Conservation (phyloP, 1,139 yeast genomes). For the Blastobotrys elegans region DNA sequence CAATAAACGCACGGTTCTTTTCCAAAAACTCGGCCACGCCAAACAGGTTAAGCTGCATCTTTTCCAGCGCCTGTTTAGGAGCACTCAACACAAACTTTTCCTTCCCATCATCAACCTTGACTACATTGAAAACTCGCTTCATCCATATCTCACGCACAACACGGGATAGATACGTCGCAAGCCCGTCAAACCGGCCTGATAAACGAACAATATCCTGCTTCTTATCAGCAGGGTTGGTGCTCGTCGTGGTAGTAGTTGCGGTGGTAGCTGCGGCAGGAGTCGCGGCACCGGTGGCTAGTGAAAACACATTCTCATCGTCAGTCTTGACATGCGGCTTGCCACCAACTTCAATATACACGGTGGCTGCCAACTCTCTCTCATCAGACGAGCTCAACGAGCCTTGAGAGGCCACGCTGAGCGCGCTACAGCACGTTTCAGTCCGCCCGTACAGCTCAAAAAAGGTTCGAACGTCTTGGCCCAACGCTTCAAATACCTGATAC, state of each 20-base stretch:
- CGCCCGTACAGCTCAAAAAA: conserved; percentile 55
- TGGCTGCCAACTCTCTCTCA: conserved; percentile 47
- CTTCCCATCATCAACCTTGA: conserved; percentile 10
- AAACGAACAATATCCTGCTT: conserved; percentile 55
- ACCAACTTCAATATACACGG: conserved; percentile 45
- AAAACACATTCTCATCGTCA: conserved; percentile 30
- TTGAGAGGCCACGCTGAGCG: conserved; percentile 76
- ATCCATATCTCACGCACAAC: conserved; percentile 77
- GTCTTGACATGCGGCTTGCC: conserved; percentile 41
- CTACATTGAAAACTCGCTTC: conserved; percentile 54
- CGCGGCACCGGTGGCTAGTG: not conserved
- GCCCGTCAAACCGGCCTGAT: conserved; percentile 89
- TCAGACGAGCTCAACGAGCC: conserved; percentile 24
- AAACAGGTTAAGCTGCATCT: conserved; percentile 30
- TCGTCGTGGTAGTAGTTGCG: conserved; percentile 1
- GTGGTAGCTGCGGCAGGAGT: not conserved
- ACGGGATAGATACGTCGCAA: conserved; percentile 75
- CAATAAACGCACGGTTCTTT: conserved; percentile 38
- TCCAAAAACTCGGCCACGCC: conserved; percentile 37
- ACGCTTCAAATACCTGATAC: conserved; percentile 64
- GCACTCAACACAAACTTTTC: conserved; percentile 11
- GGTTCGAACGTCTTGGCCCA: conserved; percentile 54
- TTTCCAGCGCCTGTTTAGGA: conserved; percentile 25
- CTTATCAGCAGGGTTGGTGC: not conserved
- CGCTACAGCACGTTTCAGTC: conserved; percentile 80